Conservation (phyloP, 345 rosid genomes). For the Lumnitzera racemosa region DNA sequence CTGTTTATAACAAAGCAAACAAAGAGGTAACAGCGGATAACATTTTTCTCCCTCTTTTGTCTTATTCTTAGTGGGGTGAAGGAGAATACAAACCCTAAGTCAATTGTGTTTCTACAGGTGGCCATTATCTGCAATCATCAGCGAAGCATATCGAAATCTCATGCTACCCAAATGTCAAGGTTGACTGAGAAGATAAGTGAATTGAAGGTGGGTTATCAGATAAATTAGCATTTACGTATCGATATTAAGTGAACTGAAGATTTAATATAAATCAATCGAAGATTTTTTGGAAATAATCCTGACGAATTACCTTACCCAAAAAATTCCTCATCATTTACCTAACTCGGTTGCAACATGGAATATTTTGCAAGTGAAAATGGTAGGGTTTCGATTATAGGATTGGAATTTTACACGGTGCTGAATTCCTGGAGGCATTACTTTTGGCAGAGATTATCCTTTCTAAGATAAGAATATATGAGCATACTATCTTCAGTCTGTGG, state of each 20-base stretch:
- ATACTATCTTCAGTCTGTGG: too few relatives aligned
- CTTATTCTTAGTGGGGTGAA: not conserved
- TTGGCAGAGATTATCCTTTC: too few relatives aligned
- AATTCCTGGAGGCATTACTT: too few relatives aligned
- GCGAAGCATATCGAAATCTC: conserved; percentile 80
- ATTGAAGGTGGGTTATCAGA: conserved; percentile 42
- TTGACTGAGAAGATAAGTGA: conserved; percentile 69
- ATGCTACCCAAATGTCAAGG: conserved; percentile 67
- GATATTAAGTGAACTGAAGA: too few relatives aligned
- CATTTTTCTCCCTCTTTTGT: too few relatives aligned
- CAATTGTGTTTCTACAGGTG: conserved; percentile 45
- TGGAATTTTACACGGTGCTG: too few relatives aligned
- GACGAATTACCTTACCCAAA: too few relatives aligned
- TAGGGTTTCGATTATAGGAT: too few relatives aligned
- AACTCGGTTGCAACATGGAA: too few relatives aligned
- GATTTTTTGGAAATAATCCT: not conserved
- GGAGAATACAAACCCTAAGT: not conserved
- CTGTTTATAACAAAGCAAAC: conserved; percentile 77
- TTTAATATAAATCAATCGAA: not conserved
- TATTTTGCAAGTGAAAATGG: too few relatives aligned
- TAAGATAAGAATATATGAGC: too few relatives aligned
- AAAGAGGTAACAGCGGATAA: conserved; percentile 49
- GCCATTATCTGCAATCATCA: conserved; percentile 99
- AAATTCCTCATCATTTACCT: too few relatives aligned
- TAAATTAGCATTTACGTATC: not conserved